Percentiles rank a stretch among this genome's conserved stretches.
Evolutionary conservation across 2,329 filamentous ascomycete species (phyloP).

Genomic region (Hypoxylon sp.): DNA sequence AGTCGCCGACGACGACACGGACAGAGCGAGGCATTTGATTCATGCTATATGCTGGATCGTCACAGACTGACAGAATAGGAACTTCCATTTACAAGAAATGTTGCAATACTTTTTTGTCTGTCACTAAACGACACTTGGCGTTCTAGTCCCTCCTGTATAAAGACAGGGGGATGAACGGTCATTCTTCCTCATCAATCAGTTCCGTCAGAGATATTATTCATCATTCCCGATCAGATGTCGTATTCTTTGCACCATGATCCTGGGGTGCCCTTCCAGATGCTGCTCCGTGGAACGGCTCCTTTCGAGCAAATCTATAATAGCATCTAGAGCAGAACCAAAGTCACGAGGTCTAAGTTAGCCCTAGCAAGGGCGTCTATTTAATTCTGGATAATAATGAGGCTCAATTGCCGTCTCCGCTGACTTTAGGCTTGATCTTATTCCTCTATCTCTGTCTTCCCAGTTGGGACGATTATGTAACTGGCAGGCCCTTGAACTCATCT

Average conservation of each 20-base stretch:
- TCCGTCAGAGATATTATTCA: constrained; percentile 11
- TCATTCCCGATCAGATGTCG: constrained; percentile 24
- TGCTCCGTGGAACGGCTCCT: constrained; percentile 6
- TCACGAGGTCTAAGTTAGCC: constrained; percentile 15
- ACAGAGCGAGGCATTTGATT: constrained; percentile 12
- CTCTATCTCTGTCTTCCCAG: constrained; percentile 28
- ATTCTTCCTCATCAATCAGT: constrained; percentile 14
- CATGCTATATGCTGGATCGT: too few relatives aligned
- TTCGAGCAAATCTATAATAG: constrained; percentile 5
- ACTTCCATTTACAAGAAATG: not conserved
- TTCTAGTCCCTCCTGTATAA: not conserved
- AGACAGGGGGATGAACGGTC: not conserved
- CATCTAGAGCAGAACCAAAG: constrained; percentile 1
- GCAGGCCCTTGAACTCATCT: constrained; percentile 14
- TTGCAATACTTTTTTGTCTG: not conserved
- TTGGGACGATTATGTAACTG: constrained; percentile 32
- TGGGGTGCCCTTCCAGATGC: constrained; percentile 10
- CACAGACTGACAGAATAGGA: too few relatives aligned
- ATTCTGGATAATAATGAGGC: constrained; percentile 46
- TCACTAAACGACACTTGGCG: not conserved
- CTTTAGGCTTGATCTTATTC: constrained; percentile 38
- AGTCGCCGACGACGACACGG: constrained; percentile 11
- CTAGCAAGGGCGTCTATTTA: constrained; percentile 33
- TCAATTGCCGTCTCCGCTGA: constrained; percentile 35
- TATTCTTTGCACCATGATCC: constrained; percentile 10